A percentile compares a stretch with the other conserved stretches of the same genome.
Evolutionary conservation across 257 asterid species (phyloP).

Genomic region (Salvia splendens): DNA sequence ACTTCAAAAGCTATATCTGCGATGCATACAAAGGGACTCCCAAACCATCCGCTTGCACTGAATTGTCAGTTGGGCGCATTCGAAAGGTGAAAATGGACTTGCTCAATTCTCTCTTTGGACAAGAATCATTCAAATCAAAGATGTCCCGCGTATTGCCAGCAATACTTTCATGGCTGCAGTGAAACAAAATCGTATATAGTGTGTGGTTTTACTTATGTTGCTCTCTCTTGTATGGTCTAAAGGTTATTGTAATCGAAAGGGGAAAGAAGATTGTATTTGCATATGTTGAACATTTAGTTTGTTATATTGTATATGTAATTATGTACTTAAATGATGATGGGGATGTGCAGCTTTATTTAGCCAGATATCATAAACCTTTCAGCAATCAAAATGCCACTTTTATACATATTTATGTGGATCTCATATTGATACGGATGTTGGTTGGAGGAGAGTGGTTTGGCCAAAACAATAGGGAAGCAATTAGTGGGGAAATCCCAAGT

Average conservation of each 20-base stretch:
- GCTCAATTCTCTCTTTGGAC: conserved; percentile 33
- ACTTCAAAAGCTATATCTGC: conserved; percentile 46
- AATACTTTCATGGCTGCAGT: conserved; percentile 39
- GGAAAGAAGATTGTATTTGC: conserved; percentile 5
- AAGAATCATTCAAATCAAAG: conserved; percentile 33
- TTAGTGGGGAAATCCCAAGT: too few relatives aligned
- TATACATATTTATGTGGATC: too few relatives aligned
- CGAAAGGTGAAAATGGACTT: conserved; percentile 42
- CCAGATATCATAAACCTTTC: too few relatives aligned
- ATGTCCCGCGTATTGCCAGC: conserved; percentile 22
- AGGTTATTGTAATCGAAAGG: background rate
- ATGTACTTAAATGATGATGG: too few relatives aligned
- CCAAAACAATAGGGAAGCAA: too few relatives aligned
- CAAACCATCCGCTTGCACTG: conserved; percentile 44
- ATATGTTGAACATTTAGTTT: conserved; percentile 8
- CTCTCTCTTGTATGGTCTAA: conserved; percentile 4
- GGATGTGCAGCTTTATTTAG: too few relatives aligned
- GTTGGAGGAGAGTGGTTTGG: too few relatives aligned
- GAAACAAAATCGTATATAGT: conserved; percentile 16
- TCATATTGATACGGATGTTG: too few relatives aligned
- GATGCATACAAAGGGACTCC: conserved; percentile 52
- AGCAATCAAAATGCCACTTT: too few relatives aligned
- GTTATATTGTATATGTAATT: background rate
- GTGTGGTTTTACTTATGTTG: background rate
- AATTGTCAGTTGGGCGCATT: conserved; percentile 28